Evolutionary conservation across 75 land plant genomes (phyloP).

Genomic region (Sequoiadendron giganteum): DNA sequence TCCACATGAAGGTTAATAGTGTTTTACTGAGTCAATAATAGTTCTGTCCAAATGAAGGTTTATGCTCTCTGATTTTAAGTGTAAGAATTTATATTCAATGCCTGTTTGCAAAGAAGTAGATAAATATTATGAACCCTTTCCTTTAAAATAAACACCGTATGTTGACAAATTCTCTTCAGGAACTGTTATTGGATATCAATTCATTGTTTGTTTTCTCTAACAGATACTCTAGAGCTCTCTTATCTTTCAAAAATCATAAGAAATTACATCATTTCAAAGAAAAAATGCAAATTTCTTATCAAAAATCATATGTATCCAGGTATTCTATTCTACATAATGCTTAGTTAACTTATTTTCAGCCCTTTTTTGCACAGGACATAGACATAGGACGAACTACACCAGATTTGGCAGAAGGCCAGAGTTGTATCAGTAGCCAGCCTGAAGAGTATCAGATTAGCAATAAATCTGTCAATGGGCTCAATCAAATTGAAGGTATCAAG

Average conservation of each 20-base stretch:
- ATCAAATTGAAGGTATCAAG: background rate
- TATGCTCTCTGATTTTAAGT: background rate
- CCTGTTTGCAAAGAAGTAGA: background rate
- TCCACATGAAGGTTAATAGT: background rate
- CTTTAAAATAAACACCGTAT: background rate
- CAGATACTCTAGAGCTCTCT: background rate
- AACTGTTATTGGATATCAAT: background rate
- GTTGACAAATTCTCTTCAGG: background rate
- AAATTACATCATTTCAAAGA: background rate
- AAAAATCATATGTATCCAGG: background rate
- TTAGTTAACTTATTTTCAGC: background rate
- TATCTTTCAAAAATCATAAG: background rate
- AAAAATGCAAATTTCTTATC: background rate
- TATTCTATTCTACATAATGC: background rate
- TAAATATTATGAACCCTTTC: background rate
- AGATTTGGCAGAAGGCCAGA: background rate
- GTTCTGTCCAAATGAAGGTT: background rate
- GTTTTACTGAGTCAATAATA: background rate
- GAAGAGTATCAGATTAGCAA: constrained; percentile 3
- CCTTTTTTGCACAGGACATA: background rate
- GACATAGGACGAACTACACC: background rate
- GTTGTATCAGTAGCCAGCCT: background rate
- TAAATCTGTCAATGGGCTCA: background rate
- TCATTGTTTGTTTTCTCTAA: background rate
- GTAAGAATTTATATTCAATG: background rate